phyloP scores from a whole-genome alignment of 2,329 filamentous ascomycete species.

The Lachnellula arida region DNA sequence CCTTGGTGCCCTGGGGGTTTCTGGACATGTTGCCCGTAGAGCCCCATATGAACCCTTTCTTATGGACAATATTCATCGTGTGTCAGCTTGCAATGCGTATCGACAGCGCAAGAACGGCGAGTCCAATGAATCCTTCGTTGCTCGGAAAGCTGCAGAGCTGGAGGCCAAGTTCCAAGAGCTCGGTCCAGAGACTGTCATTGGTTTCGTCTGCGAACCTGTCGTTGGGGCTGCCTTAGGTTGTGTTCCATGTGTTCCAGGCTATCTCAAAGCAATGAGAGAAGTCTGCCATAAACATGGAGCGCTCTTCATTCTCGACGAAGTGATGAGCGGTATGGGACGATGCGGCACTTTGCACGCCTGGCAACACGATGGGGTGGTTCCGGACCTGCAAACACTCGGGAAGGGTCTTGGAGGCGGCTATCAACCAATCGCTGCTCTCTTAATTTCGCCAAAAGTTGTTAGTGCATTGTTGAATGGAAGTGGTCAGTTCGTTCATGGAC shows the following conservation, averaged over 20 bases:
- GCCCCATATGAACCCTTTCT: constrained; percentile 54
- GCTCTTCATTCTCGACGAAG: constrained; percentile 73
- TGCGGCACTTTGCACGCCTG: constrained; percentile 51
- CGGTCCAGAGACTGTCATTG: constrained; percentile 58
- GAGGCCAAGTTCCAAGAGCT: constrained; percentile 56
- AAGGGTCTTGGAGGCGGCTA: constrained; percentile 65
- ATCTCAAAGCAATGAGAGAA: constrained; percentile 61
- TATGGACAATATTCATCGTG: constrained; percentile 46
- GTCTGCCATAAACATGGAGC: constrained; percentile 69
- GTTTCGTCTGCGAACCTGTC: constrained; percentile 63
- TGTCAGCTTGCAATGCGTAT: constrained; percentile 62
- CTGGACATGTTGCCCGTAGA: constrained; percentile 56
- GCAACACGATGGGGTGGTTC: constrained; percentile 48
- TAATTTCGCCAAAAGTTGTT: constrained; percentile 49
- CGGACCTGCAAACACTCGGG: constrained; percentile 62
- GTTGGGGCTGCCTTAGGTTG: constrained; percentile 68
- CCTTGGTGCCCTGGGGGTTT: constrained; percentile 54
- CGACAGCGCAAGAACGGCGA: constrained; percentile 48
- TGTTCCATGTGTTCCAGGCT: constrained; percentile 60
- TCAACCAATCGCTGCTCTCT: constrained; percentile 54
- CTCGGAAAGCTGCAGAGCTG: constrained; percentile 54
- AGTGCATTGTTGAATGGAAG: constrained; percentile 32
- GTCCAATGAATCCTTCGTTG: constrained; percentile 50
- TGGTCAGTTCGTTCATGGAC: constrained; percentile 31
- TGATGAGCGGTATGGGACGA: constrained; percentile 57